Percentiles rank a stretch among this genome's conserved stretches.
Evolutionary conservation across 23 red algal species (phyloP).

Genomic region (Gracilariopsis chorda): DNA sequence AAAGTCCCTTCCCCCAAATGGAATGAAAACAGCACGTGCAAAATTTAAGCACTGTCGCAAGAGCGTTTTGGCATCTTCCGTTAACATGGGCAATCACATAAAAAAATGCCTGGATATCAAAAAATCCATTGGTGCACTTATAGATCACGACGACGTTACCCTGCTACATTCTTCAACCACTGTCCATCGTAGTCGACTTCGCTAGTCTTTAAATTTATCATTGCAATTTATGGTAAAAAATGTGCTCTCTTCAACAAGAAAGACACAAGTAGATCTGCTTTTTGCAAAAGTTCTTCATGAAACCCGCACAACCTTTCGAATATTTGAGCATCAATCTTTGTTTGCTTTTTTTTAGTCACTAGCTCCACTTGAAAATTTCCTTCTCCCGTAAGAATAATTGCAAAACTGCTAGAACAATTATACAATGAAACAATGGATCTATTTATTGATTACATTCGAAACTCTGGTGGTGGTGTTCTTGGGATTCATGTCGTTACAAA

Average conservation of each 20-base stretch:
- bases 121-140: too few relatives aligned
- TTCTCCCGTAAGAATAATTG: background rate
- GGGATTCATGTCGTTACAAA: background rate
- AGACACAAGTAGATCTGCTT: background rate
- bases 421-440: background rate
- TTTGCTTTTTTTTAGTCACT: background rate
- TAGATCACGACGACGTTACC: too few relatives aligned
- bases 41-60: too few relatives aligned
- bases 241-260: background rate
- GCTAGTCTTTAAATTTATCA: too few relatives aligned
- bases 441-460: background rate
- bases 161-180: too few relatives aligned
- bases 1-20: too few relatives aligned
- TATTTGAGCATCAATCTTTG: background rate
- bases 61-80: too few relatives aligned
- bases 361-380: background rate
- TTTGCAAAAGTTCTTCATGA: background rate
- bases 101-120: too few relatives aligned
- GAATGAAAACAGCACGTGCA: too few relatives aligned
- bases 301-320: background rate
- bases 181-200: too few relatives aligned
- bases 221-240: too few relatives aligned
- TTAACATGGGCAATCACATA: too few relatives aligned
- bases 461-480: background rate
- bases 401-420: background rate